phyloP scores from a whole-genome alignment of 257 asterid genomes.

The Solanum chaucha region DNA sequence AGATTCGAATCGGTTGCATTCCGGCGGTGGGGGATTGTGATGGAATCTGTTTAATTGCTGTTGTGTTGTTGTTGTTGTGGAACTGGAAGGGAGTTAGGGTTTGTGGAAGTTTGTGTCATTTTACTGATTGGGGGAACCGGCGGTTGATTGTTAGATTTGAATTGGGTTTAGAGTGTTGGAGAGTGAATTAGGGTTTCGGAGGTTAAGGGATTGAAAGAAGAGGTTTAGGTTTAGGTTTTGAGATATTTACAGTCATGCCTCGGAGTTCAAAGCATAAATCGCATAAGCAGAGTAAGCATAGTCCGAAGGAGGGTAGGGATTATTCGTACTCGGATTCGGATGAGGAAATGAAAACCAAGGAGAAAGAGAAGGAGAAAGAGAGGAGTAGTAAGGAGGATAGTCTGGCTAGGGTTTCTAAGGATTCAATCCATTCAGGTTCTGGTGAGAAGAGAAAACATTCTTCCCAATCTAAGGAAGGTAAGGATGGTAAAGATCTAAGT shows the following conservation, averaged over 20 bases:
- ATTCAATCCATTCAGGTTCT: constrained; percentile 35
- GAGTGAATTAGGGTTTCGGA: constrained; percentile 50
- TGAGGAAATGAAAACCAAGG: constrained; percentile 63
- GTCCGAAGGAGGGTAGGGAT: constrained; percentile 54
- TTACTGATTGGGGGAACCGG: not conserved
- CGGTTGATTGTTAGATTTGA: constrained; percentile 2
- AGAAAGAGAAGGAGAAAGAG: constrained; percentile 37
- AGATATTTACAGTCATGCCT: constrained; percentile 48
- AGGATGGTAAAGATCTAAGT: constrained; percentile 51
- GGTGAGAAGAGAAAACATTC: constrained; percentile 87
- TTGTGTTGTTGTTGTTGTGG: not conserved
- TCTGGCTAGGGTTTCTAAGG: constrained; percentile 40
- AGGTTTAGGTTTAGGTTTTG: not conserved
- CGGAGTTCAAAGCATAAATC: constrained; percentile 87
- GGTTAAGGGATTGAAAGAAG: not conserved
- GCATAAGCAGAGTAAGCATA: constrained; percentile 82
- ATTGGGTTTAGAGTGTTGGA: constrained; percentile 7
- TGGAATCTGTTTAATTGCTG: not conserved
- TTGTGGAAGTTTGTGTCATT: not conserved
- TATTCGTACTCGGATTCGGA: constrained; percentile 87
- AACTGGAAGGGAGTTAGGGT: not conserved
- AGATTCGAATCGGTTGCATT: not conserved
- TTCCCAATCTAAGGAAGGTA: constrained; percentile 46
- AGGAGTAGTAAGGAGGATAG: constrained; percentile 40
- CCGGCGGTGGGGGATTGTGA: not conserved